Conservation (phyloP, 257 asterid genomes). For the Misopates orontium region DNA sequence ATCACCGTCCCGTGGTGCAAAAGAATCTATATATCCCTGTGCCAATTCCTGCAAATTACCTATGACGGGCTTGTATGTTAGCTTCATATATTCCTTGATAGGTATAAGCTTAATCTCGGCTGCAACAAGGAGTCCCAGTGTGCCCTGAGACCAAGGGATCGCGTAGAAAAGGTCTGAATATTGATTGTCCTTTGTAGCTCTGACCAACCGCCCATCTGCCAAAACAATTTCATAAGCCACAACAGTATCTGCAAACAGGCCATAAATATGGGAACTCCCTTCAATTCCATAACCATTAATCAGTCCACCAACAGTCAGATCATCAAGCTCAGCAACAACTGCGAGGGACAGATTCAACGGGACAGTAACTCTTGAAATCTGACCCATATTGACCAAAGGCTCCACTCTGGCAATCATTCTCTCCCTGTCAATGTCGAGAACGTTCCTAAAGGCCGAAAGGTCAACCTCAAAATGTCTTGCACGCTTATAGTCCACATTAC, state of each 20-base stretch:
- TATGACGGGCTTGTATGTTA: constrained; percentile 78
- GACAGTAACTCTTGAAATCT: constrained; percentile 77
- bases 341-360: constrained; percentile 88
- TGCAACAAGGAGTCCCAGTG: constrained; percentile 88
- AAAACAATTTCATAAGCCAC: constrained; percentile 86
- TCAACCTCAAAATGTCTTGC: constrained; percentile 95
- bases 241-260: constrained; percentile 89
- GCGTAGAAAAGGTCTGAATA: constrained; percentile 86
- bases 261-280: constrained; percentile 93
- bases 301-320: constrained; percentile 91
- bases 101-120: constrained; percentile 97
- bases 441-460: constrained; percentile 79
- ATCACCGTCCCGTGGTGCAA: constrained; percentile 83
- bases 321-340: constrained; percentile 96
- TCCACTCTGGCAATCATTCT: constrained; percentile 86
- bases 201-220: constrained; percentile 78
- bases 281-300: constrained; percentile 95
- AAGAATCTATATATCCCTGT: constrained; percentile 78
- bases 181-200: constrained; percentile 92
- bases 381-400: constrained; percentile 97
- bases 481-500: constrained; percentile 89
- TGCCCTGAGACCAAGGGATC: constrained; percentile 98
- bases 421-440: constrained; percentile 70
- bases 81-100: constrained; percentile 82
- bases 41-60: constrained; percentile 79